A percentile compares a stretch with the other conserved stretches of the same genome.
phyloP scores from a whole-genome alignment of 768 basidiomycete genomes.

The Lentinula guzmanii region DNA sequence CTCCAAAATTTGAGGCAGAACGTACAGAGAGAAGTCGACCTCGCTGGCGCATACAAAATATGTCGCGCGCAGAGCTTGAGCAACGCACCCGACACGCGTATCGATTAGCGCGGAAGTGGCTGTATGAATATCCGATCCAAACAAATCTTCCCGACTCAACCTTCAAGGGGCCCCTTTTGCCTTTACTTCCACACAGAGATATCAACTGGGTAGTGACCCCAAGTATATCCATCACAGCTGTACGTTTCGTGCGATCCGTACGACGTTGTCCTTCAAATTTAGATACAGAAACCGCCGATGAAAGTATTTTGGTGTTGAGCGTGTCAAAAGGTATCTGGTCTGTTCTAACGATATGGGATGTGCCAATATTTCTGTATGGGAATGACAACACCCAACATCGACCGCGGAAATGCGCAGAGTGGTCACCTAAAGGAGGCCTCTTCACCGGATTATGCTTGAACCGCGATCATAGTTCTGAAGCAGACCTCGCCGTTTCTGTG shows the following conservation, averaged over 20 bases:
- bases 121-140: neutral
- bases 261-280: neutral
- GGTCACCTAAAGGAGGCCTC: slow-evolving; percentile 48
- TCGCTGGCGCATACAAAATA: slow-evolving; percentile 19
- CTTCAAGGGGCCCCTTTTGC: slow-evolving; percentile 8
- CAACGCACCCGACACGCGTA: slow-evolving; percentile 36
- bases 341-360: slow-evolving; percentile 47
- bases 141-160: neutral
- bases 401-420: slow-evolving; percentile 33
- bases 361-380: slow-evolving; percentile 13
- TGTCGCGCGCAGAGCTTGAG: slow-evolving; percentile 40
- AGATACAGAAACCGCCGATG: slow-evolving; percentile 28
- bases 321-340: slow-evolving; percentile 62
- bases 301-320: slow-evolving; percentile 36
- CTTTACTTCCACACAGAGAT: slow-evolving; percentile 8
- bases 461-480: slow-evolving; percentile 34
- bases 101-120: slow-evolving; percentile 47
- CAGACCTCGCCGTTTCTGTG: slow-evolving; percentile 44
- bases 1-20: slow-evolving; percentile 10
- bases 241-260: slow-evolving; percentile 39
- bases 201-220: slow-evolving; percentile 25
- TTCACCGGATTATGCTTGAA: slow-evolving; percentile 51
- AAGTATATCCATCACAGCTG: slow-evolving; percentile 41
- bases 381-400: slow-evolving; percentile 3
- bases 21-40: too few relatives aligned